phyloP scores from a whole-genome alignment of 2,329 filamentous ascomycete species.

The Neofusicoccum kwambonambiense region DNA sequence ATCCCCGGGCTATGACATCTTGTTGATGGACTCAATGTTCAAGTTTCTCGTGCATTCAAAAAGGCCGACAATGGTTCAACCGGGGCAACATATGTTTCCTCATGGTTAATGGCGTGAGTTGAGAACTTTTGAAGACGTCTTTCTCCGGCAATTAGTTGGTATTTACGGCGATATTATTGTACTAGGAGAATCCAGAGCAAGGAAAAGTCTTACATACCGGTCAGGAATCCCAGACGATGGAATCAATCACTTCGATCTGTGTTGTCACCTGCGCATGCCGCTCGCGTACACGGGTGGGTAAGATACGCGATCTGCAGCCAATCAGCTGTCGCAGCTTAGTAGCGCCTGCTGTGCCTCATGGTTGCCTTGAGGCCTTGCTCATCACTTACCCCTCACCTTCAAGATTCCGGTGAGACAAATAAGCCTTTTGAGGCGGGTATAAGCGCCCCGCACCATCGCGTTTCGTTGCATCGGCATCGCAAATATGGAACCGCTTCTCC shows the following conservation, averaged over 20 bases:
- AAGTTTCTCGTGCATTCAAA: not conserved
- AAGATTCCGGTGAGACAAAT: not conserved
- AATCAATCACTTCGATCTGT: not conserved
- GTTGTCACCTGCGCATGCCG: not conserved
- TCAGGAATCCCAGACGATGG: not conserved
- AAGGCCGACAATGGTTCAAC: not conserved
- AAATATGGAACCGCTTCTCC: not conserved
- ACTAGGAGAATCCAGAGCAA: no score
- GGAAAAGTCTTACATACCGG: not conserved
- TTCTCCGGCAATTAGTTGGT: no score
- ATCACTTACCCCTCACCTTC: not conserved
- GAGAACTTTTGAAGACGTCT: not conserved
- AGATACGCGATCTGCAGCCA: not conserved
- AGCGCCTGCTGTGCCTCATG: not conserved
- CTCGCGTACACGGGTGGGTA: not conserved
- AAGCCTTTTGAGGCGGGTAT: not conserved
- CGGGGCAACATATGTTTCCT: not conserved
- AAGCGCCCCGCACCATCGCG: not conserved
- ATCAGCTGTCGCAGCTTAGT: not conserved
- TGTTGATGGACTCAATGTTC: not conserved
- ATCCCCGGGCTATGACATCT: constrained; percentile 5
- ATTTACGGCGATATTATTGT: no score
- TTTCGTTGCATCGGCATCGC: not conserved
- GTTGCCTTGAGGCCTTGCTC: not conserved
- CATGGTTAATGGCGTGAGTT: not conserved